Evolutionary conservation across 129 eudicot species (phyloP), one percentile per base, ranked within the genome.

Genomic region (Centaurea solstitialis): DNA sequence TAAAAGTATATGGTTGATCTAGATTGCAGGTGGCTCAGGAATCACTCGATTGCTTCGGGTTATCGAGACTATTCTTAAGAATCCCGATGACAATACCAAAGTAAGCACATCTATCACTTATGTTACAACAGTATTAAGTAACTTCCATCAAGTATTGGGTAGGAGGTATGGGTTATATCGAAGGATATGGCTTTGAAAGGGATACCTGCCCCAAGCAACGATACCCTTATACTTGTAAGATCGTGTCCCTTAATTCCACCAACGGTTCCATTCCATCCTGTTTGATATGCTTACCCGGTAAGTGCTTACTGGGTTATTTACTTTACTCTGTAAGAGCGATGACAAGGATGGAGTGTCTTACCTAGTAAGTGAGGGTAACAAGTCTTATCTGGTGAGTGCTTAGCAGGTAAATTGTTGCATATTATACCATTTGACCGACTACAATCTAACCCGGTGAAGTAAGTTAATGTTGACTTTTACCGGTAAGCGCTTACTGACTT

Each of bases 1-100:
- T 70, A 77, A 68, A 33, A 70, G 15, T 39, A 40, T 53, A 28
- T 37, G 67, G 45, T 0, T 39, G 62, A 17, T 64, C 40, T 91
- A 95, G 99, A 93, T 96, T 86, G 99, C 99, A 65, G 99, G 99
- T 41, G 99, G 99, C 66, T 82, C 89, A 47, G 99, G 99, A 83
- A 87, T 96, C 75, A 93, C 99, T 77, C 99, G 98, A 23, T 93
- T 96, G 99, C 98, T n/a, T n/a, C n/a, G n/a, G n/a, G n/a, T n/a
- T n/a, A n/a, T n/a, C 57, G 95, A 96, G 81, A 93, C 94, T 59
- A 89, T 96, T 62, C 91, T 96, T 15, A 96, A 85, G 87, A 96
- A 93, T 86, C 93, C 99, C 23, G 98, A 96, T 78, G 99, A 93
- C 77, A 89, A 84, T 77, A 96, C 99, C 47, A 90, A 96, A 95